Evolutionary conservation across 495 filamentous ascomycete species (phyloP), one percentile per base, ranked within the genome.

Genomic region (Neurospora tetrasperma): DNA sequence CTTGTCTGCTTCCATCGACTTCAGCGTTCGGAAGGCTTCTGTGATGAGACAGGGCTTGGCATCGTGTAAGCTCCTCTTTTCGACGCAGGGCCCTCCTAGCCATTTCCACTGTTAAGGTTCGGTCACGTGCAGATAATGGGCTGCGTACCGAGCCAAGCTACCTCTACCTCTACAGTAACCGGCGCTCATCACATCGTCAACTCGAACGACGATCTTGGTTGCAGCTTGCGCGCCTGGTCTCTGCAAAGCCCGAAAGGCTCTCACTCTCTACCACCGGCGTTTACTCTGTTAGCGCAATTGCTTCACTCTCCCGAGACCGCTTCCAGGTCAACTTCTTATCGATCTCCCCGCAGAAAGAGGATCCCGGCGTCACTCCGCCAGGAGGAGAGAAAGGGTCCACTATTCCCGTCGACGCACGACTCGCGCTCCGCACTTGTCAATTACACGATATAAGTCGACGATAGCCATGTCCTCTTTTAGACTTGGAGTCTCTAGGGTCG

Each of bases 381-480:
- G 54, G 54, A 66, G 54, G 27, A 66, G 54, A 66, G 54, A 66
- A 66, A 66, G 54, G 54, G 54, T 66, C 54, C 54, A 66, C 54
- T 66, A 18, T 42, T 66, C 48, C 71, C 46, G 70, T 62, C 62
- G 66, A 73, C 54, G 38, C 44, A 71, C 69, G 73, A 70, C 62
- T 73, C 69, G 48, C 71, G 69, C 69, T 69, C 73, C 42, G 38
- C 69, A 20, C 68, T 35, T 73, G 38, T 71, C 72, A 62, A 77
- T 74, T 54, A 73, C 31, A 39, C 74, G 71, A 73, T 44, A 77
- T 70, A 74, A 76, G 74, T 70, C 70, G 59, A 48, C 73, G 31
- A 23, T 44, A 75, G 78, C 74, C 72, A 86, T 86, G 85, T 81
- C 80, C 74, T 82, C 85, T 73, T 76, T 85, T 71, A 82, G 85